Conservation (phyloP, 805 yeast genomes). For the Pichia paraexigua region DNA sequence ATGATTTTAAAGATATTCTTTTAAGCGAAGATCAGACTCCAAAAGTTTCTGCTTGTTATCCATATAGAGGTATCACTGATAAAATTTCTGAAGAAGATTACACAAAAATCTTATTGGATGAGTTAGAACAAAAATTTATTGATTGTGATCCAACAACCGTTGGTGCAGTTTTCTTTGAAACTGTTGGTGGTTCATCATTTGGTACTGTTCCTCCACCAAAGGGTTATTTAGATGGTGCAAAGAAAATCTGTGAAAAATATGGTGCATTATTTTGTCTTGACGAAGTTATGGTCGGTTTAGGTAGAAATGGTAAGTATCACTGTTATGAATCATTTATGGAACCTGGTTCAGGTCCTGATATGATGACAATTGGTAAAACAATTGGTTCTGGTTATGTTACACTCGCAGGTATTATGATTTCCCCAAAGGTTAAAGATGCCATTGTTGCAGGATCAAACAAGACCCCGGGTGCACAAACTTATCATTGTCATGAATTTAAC, state of each 20-base stretch:
- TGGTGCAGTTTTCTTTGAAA: slow-evolving; percentile 35
- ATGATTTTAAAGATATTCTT: slow-evolving; percentile 24
- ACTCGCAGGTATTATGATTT: slow-evolving; percentile 39
- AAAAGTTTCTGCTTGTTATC: slow-evolving; percentile 23
- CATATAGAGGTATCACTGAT: slow-evolving; percentile 15
- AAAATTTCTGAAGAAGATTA: slow-evolving; percentile 30
- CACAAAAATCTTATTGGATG: slow-evolving; percentile 28
- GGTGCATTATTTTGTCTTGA: slow-evolving; percentile 92
- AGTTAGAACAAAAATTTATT: slow-evolving; percentile 33
- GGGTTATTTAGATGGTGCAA: slow-evolving; percentile 37
- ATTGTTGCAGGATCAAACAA: slow-evolving; percentile 34
- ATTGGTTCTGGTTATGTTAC: slow-evolving; percentile 45
- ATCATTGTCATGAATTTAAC: slow-evolving; percentile 40
- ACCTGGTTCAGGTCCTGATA: slow-evolving; percentile 38
- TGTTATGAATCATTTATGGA: slow-evolving; percentile 37
- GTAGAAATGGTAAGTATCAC: slow-evolving; percentile 40
- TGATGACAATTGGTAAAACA: slow-evolving; percentile 44
- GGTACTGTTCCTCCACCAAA: slow-evolving; percentile 39
- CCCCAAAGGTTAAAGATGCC: slow-evolving; percentile 35
- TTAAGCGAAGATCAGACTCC: slow-evolving; percentile 19
- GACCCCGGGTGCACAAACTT: slow-evolving; percentile 43
- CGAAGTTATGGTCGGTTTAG: slow-evolving; percentile 70
- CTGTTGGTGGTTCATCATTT: slow-evolving; percentile 38
- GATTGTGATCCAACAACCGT: slow-evolving; percentile 37
- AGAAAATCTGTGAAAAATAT: slow-evolving; percentile 74